A percentile compares a stretch with the other conserved stretches of the same genome.
Conservation (phyloP, 371 early-diverging fungal genomes). For the Mortierella sp. region DNA sequence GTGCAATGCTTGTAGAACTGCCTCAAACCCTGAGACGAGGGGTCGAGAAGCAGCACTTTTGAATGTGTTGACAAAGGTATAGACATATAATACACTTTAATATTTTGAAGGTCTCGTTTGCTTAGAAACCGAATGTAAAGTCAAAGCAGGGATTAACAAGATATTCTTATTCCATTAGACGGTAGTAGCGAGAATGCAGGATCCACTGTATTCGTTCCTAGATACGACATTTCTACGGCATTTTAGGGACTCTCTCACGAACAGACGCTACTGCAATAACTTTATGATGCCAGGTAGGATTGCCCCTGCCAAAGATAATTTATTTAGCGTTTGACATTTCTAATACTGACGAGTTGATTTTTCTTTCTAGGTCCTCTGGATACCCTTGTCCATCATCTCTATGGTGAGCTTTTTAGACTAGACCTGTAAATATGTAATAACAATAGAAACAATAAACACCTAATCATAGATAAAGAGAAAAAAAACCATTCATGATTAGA, state of each 20-base stretch:
- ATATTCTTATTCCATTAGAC: conserved; percentile 10
- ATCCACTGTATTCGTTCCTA: conserved; percentile 37
- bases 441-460: neutral
- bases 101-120: neutral
- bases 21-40: neutral
- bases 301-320: neutral
- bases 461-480: neutral
- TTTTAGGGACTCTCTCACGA: conserved; percentile 23
- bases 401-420: conserved; percentile 43
- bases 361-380: conserved; percentile 37
- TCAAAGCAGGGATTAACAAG: neutral
- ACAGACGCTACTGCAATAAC: conserved; percentile 27
- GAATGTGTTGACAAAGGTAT: conserved; percentile 47
- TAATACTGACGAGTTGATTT: neutral
- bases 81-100: neutral
- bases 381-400: conserved; percentile 44
- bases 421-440: conserved; percentile 25
- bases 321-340: neutral
- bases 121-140: neutral
- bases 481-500: no score
- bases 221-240: conserved; percentile 45
- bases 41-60: conserved; percentile 42
- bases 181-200: conserved; percentile 47
- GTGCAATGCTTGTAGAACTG: conserved; percentile 8
- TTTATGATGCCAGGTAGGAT: conserved; percentile 54